A percentile compares a stretch with the other conserved stretches of the same genome.
Conservation (phyloP, 2,329 filamentous ascomycete genomes). For the Ophiocordyceps polyrhachis-furcata region DNA sequence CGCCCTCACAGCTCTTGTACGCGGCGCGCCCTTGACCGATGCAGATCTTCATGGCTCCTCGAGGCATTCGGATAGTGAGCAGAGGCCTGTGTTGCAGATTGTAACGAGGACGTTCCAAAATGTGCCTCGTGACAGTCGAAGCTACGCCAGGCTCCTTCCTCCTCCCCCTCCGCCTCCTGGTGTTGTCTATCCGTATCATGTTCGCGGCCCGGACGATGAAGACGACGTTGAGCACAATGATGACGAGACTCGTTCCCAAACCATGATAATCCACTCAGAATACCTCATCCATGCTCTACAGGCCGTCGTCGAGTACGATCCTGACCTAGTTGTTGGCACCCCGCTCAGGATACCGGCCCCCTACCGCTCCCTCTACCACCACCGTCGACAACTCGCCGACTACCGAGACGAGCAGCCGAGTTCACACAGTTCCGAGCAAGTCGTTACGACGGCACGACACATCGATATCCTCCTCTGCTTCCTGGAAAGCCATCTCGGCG, state of each 20-base stretch:
- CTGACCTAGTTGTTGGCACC: neutral
- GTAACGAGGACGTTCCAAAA: neutral
- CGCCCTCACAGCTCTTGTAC: neutral
- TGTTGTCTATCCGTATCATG: no score
- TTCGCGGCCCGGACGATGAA: neutral
- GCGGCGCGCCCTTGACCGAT: neutral
- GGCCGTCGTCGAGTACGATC: neutral
- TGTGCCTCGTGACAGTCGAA: neutral
- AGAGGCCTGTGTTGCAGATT: neutral
- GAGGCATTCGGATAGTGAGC: neutral
- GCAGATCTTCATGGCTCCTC: neutral
- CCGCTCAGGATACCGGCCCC: neutral
- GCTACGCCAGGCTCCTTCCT: neutral
- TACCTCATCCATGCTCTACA: neutral
- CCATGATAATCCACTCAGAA: neutral
- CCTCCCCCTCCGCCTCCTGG: no score
- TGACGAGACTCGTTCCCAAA: neutral
- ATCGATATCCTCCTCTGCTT: neutral
- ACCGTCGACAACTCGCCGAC: neutral
- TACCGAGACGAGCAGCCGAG: neutral
- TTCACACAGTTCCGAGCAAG: neutral
- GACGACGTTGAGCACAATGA: neutral
- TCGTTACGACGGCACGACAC: neutral
- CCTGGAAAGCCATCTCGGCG: neutral
- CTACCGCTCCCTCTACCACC: neutral